Evolutionary conservation across 345 rosid genomes (phyloP).

Genomic region (Balakata baccata): DNA sequence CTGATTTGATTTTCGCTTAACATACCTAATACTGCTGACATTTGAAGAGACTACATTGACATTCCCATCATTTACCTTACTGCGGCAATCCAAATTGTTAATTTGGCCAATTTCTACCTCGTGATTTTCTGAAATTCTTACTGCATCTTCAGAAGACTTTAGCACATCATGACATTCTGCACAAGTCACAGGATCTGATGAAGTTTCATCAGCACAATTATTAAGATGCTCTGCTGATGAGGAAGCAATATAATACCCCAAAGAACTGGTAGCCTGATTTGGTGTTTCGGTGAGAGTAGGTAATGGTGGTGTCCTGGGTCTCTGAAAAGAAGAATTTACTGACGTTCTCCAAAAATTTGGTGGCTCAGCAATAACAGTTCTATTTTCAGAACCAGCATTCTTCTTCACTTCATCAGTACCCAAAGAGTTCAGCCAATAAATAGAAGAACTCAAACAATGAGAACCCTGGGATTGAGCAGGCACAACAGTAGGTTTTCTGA

Average conservation of each 20-base stretch:
- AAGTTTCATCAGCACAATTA: slow-evolving; percentile 36
- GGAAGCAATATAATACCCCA: slow-evolving; percentile 36
- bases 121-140: slow-evolving; percentile 35
- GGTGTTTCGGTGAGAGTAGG: slow-evolving; percentile 39
- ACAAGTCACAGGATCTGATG: slow-evolving; percentile 39
- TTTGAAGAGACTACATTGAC: slow-evolving; percentile 28
- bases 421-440: slow-evolving; percentile 37
- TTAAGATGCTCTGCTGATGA: slow-evolving; percentile 40
- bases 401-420: slow-evolving; percentile 44
- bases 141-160: slow-evolving; percentile 37
- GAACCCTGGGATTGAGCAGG: slow-evolving; percentile 40
- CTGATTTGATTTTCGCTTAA: slow-evolving; percentile 80
- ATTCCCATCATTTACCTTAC: slow-evolving; percentile 38
- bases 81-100: slow-evolving; percentile 36
- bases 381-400: slow-evolving; percentile 37
- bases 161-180: slow-evolving; percentile 37
- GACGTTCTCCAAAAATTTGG: slow-evolving; percentile 34
- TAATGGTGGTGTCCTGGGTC: slow-evolving; percentile 53
- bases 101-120: slow-evolving; percentile 37
- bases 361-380: slow-evolving; percentile 33
- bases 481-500: slow-evolving; percentile 52
- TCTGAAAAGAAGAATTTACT: slow-evolving; percentile 43
- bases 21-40: slow-evolving; percentile 50
- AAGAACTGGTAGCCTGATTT: slow-evolving; percentile 29
- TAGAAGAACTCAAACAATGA: slow-evolving; percentile 41